Conservation (phyloP, 2,329 filamentous ascomycete species). For the Neofusicoccum sp. region DNA sequence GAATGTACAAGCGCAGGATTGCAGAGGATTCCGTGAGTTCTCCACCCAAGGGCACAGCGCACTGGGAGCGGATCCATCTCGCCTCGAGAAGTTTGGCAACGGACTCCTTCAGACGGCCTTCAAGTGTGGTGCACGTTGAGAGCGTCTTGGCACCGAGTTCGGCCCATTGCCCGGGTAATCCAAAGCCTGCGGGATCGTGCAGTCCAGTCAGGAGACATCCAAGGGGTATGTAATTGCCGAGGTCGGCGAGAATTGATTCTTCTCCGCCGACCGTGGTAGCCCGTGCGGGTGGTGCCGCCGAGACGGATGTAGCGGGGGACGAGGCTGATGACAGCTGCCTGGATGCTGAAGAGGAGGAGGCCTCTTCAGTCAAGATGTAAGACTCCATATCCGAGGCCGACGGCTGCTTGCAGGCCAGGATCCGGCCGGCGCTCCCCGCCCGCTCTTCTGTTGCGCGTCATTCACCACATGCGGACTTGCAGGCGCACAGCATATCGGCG, state of each 20-base stretch:
- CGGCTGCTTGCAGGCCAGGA: not conserved
- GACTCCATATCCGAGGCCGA: not conserved
- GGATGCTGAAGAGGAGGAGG: not conserved
- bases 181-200: not conserved
- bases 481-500: no score
- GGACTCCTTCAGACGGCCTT: constrained; percentile 25
- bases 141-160: constrained; percentile 30
- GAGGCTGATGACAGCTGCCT: not conserved
- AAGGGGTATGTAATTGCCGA: constrained; percentile 34
- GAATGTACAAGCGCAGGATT: constrained; percentile 60
- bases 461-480: no score
- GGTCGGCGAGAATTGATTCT: not conserved
- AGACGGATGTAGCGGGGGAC: not conserved
- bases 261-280: not conserved
- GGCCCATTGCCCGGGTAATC: constrained; percentile 25
- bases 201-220: constrained; percentile 30
- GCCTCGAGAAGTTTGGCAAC: constrained; percentile 36
- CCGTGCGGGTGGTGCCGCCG: not conserved
- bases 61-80: constrained; percentile 39
- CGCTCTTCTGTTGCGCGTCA: no score
- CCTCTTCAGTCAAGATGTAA: not conserved
- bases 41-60: constrained; percentile 10
- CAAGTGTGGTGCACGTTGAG: not conserved
- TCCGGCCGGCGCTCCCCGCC: no score
- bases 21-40: not conserved